Evolutionary conservation across 2,329 filamentous ascomycete genomes (phyloP).

Genomic region (Cordyceps cateniannulata): DNA sequence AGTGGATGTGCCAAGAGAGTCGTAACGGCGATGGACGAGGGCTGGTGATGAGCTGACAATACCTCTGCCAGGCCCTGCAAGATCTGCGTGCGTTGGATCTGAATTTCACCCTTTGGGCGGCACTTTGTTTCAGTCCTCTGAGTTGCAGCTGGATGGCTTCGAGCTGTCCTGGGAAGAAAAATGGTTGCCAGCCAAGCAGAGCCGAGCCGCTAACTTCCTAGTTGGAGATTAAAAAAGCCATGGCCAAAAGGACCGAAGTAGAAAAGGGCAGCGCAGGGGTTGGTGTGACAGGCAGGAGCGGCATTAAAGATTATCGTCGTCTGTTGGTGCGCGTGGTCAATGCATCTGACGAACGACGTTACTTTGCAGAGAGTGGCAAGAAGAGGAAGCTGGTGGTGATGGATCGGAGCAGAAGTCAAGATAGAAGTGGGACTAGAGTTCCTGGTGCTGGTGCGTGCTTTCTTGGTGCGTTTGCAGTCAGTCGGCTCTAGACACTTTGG

Average conservation of each 20-base stretch:
- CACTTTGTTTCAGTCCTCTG: background rate
- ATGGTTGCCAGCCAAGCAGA: background rate
- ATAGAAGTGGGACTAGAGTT: background rate
- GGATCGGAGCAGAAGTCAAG: background rate
- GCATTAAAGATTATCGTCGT: background rate
- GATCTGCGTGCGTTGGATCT: background rate
- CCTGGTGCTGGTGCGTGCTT: conserved; percentile 5
- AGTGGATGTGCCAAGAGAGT: background rate
- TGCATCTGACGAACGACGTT: background rate
- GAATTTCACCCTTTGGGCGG: background rate
- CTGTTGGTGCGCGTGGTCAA: conserved; percentile 8
- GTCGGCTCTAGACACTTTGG: background rate
- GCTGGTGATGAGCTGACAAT: background rate
- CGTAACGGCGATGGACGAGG: background rate
- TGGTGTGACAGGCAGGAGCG: background rate
- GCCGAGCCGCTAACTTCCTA: background rate
- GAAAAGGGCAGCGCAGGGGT: background rate
- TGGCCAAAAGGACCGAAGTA: background rate
- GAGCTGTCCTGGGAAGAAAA: background rate
- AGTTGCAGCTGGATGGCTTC: background rate
- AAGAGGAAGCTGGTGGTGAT: background rate
- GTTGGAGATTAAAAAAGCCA: background rate
- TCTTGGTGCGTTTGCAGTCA: background rate
- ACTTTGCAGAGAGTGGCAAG: background rate
- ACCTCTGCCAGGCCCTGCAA: background rate